These are phyloP conservation scores for Xylaria telfairii DNA, from an alignment of 495 filamentous ascomycete genomes.

Conservation along the genomic window DNA sequence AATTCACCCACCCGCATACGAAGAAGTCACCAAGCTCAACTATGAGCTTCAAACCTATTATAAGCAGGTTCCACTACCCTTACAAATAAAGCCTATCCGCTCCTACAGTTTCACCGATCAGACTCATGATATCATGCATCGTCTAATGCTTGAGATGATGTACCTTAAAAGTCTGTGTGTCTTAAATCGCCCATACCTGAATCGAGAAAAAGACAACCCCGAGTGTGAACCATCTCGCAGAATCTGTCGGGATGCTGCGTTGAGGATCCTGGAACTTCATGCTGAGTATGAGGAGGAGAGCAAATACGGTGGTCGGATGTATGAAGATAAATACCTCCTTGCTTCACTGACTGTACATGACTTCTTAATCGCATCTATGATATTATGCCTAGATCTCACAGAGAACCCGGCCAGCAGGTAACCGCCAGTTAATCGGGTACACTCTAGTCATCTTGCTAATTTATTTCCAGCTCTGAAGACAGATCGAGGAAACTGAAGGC, in stretches of 20 bases:
- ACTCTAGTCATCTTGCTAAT: constrained; percentile 7
- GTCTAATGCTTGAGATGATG: constrained; percentile 45
- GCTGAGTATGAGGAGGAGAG: constrained; percentile 46
- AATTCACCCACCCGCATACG: constrained; percentile 39
- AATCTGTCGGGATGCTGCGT: constrained; percentile 49
- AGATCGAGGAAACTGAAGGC: constrained; percentile 42
- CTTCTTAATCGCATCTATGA: constrained; percentile 52
- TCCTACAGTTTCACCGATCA: constrained; percentile 43
- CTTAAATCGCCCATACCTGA: constrained; percentile 51
- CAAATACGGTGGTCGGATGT: constrained; percentile 44
- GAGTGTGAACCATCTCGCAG: constrained; percentile 40
- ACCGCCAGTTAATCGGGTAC: constrained; percentile 4
- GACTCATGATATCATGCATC: constrained; percentile 44
- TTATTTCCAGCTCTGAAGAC: constrained; percentile 30
- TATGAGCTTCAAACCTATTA: constrained; percentile 43
- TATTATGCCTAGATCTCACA: constrained; percentile 48
- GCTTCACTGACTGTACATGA: constrained; percentile 48
- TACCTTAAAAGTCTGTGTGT: constrained; percentile 50
- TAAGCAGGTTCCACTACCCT: constrained; percentile 35
- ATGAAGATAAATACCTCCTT: constrained; percentile 47
- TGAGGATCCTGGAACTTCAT: constrained; percentile 45
- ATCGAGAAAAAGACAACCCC: constrained; percentile 36
- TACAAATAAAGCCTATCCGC: constrained; percentile 41
- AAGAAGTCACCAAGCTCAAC: constrained; percentile 43
- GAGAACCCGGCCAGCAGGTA: constrained; percentile 39